Evolutionary conservation across 2,329 filamentous ascomycete genomes (phyloP).

Genomic region (Myriosclerotinia scirpicola): DNA sequence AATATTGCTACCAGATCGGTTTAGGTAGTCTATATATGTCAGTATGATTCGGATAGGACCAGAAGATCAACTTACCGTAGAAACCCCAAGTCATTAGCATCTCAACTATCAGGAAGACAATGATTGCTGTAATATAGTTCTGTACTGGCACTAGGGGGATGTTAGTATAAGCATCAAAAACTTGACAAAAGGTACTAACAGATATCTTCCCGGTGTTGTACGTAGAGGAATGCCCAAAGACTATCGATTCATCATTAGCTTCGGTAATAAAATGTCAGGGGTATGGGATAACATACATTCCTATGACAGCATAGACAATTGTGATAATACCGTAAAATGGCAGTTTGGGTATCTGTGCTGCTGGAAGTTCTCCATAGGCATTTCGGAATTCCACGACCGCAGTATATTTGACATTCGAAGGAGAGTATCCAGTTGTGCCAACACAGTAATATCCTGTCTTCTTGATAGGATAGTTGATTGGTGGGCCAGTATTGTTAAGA

Average conservation of each 20-base stretch:
- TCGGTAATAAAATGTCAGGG: slow-evolving; percentile 16
- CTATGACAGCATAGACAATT: slow-evolving; percentile 87
- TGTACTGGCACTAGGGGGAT: slow-evolving; percentile 77
- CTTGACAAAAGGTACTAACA: slow-evolving; percentile 49
- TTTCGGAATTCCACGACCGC: slow-evolving; percentile 91
- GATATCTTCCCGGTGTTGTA: slow-evolving; percentile 91
- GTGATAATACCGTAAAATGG: slow-evolving; percentile 96
- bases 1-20: slow-evolving; percentile 80
- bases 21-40: slow-evolving; percentile 73
- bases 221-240: slow-evolving; percentile 94
- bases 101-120: slow-evolving; percentile 90
- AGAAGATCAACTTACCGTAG: slow-evolving; percentile 61
- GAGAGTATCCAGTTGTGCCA: slow-evolving; percentile 69
- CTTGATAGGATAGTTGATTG: slow-evolving; percentile 79
- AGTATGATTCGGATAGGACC: slow-evolving; percentile 35
- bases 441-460: slow-evolving; percentile 98
- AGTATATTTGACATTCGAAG: slow-evolving; percentile 62
- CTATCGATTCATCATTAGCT: slow-evolving; percentile 42
- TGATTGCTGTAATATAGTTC: slow-evolving; percentile 97
- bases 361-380: slow-evolving; percentile 92
- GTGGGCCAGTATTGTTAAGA: slow-evolving; percentile 66
- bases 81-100: slow-evolving; percentile 99
- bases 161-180: slow-evolving; percentile 36
- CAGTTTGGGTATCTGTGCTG: slow-evolving; percentile 92
- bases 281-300: slow-evolving; percentile 52